A percentile compares a stretch with the other conserved stretches of the same genome.
phyloP scores from a whole-genome alignment of 73 alveolate species.

The Halteria grandinella region DNA sequence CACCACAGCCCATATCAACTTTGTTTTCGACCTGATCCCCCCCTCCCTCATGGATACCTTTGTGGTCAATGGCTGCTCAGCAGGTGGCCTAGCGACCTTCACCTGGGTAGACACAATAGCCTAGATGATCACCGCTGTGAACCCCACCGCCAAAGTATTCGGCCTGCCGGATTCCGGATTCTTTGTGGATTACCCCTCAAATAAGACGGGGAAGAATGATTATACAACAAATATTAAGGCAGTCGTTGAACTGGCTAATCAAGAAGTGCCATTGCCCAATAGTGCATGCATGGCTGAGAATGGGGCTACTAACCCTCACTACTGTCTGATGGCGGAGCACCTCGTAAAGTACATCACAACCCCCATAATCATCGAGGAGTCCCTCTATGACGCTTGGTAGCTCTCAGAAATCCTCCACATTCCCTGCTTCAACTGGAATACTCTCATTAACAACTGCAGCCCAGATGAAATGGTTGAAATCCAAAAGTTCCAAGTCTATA shows the following conservation, averaged over 20 bases:
- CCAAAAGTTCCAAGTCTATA: slow-evolving; percentile 2
- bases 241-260: background rate
- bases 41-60: background rate
- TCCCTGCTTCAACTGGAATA: background rate
- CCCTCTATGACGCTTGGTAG: slow-evolving; percentile 40
- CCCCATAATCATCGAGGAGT: background rate
- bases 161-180: slow-evolving; percentile 22
- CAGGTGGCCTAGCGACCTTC: slow-evolving; percentile 5
- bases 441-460: background rate
- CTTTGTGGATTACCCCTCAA: background rate
- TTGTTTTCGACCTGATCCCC: background rate
- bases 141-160: background rate
- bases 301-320: too few species aligned
- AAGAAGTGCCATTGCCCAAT: background rate
- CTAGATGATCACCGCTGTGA: background rate
- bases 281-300: background rate
- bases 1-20: slow-evolving; percentile 9
- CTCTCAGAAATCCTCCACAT: background rate
- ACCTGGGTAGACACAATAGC: slow-evolving; percentile 5
- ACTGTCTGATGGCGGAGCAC: background rate
- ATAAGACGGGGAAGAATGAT: slow-evolving; percentile 2
- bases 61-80: slow-evolving; percentile 33
- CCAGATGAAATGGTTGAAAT: background rate
- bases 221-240: slow-evolving; percentile 1
- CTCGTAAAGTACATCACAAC: background rate